Evolutionary conservation across 306 rosid genomes (phyloP).

Genomic region (Heteromeles arbutifolia): DNA sequence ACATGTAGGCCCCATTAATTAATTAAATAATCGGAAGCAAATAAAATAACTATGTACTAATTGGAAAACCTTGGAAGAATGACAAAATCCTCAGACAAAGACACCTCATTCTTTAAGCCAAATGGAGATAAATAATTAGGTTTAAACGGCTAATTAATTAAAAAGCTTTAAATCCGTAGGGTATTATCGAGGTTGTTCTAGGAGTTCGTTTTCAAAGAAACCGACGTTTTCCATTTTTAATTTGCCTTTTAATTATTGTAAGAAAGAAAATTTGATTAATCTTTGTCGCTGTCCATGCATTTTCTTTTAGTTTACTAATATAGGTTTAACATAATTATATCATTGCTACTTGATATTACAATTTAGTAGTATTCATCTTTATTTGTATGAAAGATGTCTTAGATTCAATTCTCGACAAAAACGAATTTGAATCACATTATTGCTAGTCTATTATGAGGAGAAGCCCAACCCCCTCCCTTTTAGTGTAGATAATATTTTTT

Average conservation of each 20-base stretch:
- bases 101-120: conserved; percentile 1
- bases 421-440: too few species aligned
- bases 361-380: too few species aligned
- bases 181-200: conserved; percentile 22
- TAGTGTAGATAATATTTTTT: too few species aligned
- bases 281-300: conserved; percentile 27
- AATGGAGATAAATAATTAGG: not conserved
- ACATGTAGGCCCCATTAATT: not conserved
- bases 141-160: not conserved
- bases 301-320: too few species aligned
- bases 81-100: conserved; percentile 13
- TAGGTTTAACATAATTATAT: too few species aligned
- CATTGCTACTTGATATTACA: too few species aligned
- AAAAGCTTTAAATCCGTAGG: not conserved
- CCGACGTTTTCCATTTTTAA: conserved; percentile 13
- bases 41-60: not conserved
- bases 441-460: accelerated
- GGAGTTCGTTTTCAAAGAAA: conserved; percentile 30
- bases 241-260: not conserved
- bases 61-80: conserved; percentile 1
- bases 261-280: conserved; percentile 23
- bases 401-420: accelerated
- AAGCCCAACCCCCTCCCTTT: accelerated
- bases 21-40: not conserved
- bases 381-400: accelerated